Evolutionary conservation across 352 stramenopile genomes (phyloP).

Genomic region (Phytopythium cucurbitacearum): DNA sequence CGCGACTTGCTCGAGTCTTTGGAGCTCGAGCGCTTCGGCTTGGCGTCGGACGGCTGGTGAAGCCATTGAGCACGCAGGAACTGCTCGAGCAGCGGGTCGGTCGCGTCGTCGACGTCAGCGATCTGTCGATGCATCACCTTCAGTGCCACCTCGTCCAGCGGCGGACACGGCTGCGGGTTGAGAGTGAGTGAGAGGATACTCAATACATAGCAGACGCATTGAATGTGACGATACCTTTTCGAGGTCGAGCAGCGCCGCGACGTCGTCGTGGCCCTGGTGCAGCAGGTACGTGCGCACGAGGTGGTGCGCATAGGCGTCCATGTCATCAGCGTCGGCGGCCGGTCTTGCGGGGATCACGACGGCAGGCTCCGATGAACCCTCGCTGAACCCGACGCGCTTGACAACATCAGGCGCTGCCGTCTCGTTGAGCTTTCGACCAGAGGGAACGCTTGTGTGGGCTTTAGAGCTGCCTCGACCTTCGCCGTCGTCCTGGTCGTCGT

Average conservation of each 20-base stretch:
- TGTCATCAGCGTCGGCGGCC: constrained; percentile 2
- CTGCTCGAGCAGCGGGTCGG: constrained; percentile 23
- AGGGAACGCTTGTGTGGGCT: too few relatives aligned
- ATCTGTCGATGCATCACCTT: constrained; percentile 15
- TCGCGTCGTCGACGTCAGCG: constrained; percentile 1
- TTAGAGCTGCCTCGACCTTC: neutral
- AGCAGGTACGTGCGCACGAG: constrained; percentile 65
- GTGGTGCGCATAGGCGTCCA: constrained; percentile 34
- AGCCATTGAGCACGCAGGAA: constrained; percentile 27
- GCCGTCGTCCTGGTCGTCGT: neutral
- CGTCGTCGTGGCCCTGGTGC: constrained; percentile 27
- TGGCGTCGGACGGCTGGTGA: neutral
- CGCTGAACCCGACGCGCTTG: constrained; percentile 1
- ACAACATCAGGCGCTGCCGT: constrained; percentile 23
- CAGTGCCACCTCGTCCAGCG: constrained; percentile 11
- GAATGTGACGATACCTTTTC: constrained; percentile 16
- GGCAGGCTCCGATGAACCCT: neutral
- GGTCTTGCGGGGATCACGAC: neutral
- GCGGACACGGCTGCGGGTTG: constrained; percentile 10
- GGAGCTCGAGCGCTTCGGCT: constrained; percentile 10
- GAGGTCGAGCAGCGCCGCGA: constrained; percentile 38
- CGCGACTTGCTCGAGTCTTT: constrained; percentile 13
- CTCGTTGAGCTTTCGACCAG: constrained; percentile 17
- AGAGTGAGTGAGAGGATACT: constrained; percentile 3
- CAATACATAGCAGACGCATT: neutral